These are phyloP conservation scores for Filobasidium floriforme DNA, from an alignment of 768 basidiomycete species.

Conservation along the genomic window DNA sequence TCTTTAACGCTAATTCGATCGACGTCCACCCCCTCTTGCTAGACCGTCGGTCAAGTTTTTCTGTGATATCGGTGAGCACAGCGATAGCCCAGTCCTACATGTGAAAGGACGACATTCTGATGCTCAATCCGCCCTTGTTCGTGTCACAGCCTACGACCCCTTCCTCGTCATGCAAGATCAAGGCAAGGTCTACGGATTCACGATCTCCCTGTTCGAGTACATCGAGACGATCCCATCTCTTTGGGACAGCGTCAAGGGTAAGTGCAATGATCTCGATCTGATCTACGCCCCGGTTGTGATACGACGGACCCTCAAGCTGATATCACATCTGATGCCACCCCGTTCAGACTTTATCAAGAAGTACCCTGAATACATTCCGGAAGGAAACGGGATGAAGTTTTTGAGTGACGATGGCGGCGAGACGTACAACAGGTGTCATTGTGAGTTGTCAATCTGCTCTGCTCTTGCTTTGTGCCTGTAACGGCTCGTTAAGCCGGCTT, in stretches of 20 bases:
- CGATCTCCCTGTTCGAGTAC: slow-evolving; percentile 70
- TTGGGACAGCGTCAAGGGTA: slow-evolving; percentile 68
- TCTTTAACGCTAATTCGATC: background rate
- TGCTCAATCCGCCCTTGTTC: background rate
- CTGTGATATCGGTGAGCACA: slow-evolving; percentile 53
- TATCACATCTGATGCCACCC: slow-evolving; percentile 10
- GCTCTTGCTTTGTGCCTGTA: slow-evolving; percentile 14
- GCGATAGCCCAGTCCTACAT: too few species aligned
- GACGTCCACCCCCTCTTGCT: background rate
- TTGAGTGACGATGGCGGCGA: slow-evolving; percentile 66
- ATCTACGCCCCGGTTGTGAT: background rate
- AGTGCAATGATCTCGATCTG: slow-evolving; percentile 5
- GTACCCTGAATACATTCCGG: slow-evolving; percentile 57
- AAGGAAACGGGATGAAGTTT: slow-evolving; percentile 64
- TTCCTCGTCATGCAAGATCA: slow-evolving; percentile 72
- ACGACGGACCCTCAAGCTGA: too few species aligned
- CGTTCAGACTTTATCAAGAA: slow-evolving; percentile 58
- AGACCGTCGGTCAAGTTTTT: slow-evolving; percentile 73
- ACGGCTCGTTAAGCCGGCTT: slow-evolving; percentile 13
- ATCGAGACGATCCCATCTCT: slow-evolving; percentile 70
- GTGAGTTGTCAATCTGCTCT: slow-evolving; percentile 47
- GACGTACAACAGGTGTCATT: slow-evolving; percentile 70
- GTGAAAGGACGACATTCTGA: too few species aligned
- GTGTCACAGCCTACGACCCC: slow-evolving; percentile 56
- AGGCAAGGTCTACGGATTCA: slow-evolving; percentile 82